Base-by-base conservation (phyloP, 2,329 filamentous ascomycete genomes). In the Trichoderma sp. region DNA sequence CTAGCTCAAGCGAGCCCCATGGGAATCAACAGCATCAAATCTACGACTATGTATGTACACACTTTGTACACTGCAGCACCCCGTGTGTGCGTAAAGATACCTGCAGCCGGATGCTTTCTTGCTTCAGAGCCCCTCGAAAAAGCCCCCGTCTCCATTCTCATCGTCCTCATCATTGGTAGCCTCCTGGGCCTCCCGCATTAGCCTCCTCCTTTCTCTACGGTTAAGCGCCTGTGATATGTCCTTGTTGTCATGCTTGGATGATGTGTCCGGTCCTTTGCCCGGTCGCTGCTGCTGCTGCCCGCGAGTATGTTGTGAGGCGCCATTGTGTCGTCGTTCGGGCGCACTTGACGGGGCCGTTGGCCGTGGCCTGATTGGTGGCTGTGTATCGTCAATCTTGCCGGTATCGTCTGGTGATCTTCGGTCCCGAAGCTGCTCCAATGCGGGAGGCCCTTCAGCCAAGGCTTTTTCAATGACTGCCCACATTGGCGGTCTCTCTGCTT, bases 391-490 rank as follows among this genome's bases (percentile, higher is more conserved):
- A 36, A 68, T 36, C 28, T 71, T 57, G n/a, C 69, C 69, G 4
- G 69, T 62, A 57, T 67, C 69, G 6, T 74, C 76, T 47, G 74
- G 70, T 15, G 78, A 74, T 28, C 80, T 81, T 72, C 89, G 85
- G 75, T 92, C 88, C 66, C 89, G 84, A 64, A 92, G 77, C 67
- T 78, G 82, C 72, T 87, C 84, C 66, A 92, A 78, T 15, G 85
- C 85, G 1, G 82, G 75, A 3, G 78, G 83, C 7, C 89, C 89
- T 47, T 89, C 83, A 68, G 84, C 82, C 84, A 92, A 89, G 14
- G 90, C 86, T 76, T 88, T 84, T 81, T 93, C 91, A 21, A 95
- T 86, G 15, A 86, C 81, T 18, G 82, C 81, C 92, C 92, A 94
- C 83, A 94, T 87, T n/a, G 88, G 85, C 7, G 86, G 85, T 72